Conservation (phyloP, 768 basidiomycete genomes). For the Tulasnella sp. region DNA sequence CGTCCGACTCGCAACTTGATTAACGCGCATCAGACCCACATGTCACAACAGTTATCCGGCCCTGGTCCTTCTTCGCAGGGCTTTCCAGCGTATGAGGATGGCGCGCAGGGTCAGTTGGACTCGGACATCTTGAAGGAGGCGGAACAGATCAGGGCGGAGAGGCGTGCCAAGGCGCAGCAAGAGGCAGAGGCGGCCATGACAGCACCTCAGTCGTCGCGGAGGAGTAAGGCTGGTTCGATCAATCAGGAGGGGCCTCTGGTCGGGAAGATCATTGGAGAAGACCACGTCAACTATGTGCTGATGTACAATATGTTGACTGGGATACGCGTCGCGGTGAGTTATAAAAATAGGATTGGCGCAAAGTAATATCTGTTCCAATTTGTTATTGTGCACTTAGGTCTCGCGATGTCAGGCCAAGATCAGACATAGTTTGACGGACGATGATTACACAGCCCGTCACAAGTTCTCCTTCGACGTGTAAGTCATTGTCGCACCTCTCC, state of each 20-base stretch:
- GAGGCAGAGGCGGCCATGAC: constrained; percentile 51
- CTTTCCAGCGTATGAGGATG: constrained; percentile 2
- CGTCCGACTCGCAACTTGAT: constrained; percentile 4
- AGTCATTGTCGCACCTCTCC: constrained; percentile 24
- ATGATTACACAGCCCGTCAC: constrained; percentile 80
- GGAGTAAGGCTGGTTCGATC: constrained; percentile 8
- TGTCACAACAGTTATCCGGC: constrained; percentile 8
- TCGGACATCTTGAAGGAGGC: constrained; percentile 82
- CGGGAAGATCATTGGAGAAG: constrained; percentile 96
- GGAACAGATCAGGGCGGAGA: constrained; percentile 72
- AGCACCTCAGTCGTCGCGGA: background rate
- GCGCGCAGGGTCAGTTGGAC: constrained; percentile 32
- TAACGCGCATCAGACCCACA: background rate
- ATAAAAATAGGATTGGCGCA: background rate
- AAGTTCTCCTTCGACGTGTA: constrained; percentile 98
- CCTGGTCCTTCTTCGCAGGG: background rate
- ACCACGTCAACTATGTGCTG: constrained; percentile 94
- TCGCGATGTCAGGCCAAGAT: constrained; percentile 96
- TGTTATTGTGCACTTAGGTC: constrained; percentile 41
- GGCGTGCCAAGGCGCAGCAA: constrained; percentile 55
- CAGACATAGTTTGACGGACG: constrained; percentile 66
- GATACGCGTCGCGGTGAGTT: constrained; percentile 79
- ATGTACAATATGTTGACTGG: constrained; percentile 99
- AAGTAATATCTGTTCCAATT: constrained; percentile 18
- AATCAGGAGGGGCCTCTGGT: constrained; percentile 54